A percentile compares a stretch with the other conserved stretches of the same genome.
These are phyloP conservation scores for Malus hybrid DNA, from an alignment of 331 rosid species.

Conservation along the genomic window DNA sequence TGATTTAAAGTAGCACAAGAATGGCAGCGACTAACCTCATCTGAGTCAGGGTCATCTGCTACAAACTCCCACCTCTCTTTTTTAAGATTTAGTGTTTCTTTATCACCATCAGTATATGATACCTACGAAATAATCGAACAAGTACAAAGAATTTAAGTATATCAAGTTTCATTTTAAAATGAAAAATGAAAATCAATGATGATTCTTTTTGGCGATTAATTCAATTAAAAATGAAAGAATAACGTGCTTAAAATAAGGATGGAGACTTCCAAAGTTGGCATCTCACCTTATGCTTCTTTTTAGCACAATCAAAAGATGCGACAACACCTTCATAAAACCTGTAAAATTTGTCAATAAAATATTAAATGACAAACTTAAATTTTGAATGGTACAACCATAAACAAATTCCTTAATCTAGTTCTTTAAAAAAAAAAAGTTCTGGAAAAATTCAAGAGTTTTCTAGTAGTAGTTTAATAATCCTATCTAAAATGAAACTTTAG, in stretches of 20 bases:
- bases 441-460: not conserved
- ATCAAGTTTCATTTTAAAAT: not conserved
- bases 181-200: too few species aligned
- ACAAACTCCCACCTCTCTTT: conserved; percentile 50
- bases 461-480: not conserved
- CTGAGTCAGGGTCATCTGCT: conserved; percentile 34
- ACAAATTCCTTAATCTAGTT: conserved; percentile 5
- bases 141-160: not conserved
- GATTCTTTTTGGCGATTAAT: not conserved
- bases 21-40: conserved; percentile 44
- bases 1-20: not conserved
- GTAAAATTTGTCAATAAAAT: conserved; percentile 11
- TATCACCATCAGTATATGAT: conserved; percentile 69
- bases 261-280: conserved; percentile 1
- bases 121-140: conserved; percentile 38
- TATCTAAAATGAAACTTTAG: not conserved
- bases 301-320: conserved; percentile 47
- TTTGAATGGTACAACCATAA: not conserved
- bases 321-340: conserved; percentile 79
- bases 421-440: not conserved
- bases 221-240: not conserved
- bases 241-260: not conserved
- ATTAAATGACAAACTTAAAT: conserved; percentile 5
- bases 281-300: conserved; percentile 76
- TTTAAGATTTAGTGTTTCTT: conserved; percentile 51